A percentile compares a stretch with the other conserved stretches of the same genome.
These are phyloP conservation scores for Nemophila menziesii DNA, from an alignment of 257 asterid genomes.

Conservation along the genomic window DNA sequence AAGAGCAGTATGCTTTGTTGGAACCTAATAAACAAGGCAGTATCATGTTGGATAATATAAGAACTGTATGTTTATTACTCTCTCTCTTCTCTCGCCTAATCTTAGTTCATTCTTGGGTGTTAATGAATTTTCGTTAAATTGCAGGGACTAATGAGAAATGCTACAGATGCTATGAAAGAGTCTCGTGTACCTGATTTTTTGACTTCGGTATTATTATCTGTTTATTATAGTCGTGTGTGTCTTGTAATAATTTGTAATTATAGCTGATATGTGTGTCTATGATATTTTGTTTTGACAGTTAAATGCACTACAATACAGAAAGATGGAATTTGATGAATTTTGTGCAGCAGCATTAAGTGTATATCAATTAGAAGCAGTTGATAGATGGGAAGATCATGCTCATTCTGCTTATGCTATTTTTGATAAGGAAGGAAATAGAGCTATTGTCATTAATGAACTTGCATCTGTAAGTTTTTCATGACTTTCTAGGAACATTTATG, in stretches of 20 bases:
- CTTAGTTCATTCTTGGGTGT: not conserved
- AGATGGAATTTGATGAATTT: conserved; percentile 60
- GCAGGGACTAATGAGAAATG: conserved; percentile 42
- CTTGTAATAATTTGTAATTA: not conserved
- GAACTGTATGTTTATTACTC: conserved; percentile 33
- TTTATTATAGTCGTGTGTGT: not conserved
- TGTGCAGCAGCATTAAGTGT: conserved; percentile 61
- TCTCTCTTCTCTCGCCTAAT: not conserved
- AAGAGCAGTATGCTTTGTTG: conserved; percentile 52
- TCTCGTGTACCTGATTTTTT: conserved; percentile 41
- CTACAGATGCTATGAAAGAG: conserved; percentile 43
- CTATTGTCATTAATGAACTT: conserved; percentile 58
- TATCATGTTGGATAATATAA: conserved; percentile 54
- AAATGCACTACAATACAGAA: conserved; percentile 62
- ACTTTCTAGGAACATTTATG: not conserved
- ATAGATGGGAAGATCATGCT: conserved; percentile 54
- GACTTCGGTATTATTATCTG: conserved; percentile 31
- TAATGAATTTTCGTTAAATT: not conserved
- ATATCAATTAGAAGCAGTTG: conserved; percentile 47
- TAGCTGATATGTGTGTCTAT: not conserved
- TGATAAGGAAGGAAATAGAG: conserved; percentile 57
- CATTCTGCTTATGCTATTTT: conserved; percentile 51
- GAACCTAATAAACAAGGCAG: conserved; percentile 69
- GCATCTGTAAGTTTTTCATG: conserved; percentile 43
- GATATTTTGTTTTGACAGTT: conserved; percentile 27